phyloP scores from a whole-genome alignment of 2,329 filamentous ascomycete genomes.

The Aplosporella prunicola region DNA sequence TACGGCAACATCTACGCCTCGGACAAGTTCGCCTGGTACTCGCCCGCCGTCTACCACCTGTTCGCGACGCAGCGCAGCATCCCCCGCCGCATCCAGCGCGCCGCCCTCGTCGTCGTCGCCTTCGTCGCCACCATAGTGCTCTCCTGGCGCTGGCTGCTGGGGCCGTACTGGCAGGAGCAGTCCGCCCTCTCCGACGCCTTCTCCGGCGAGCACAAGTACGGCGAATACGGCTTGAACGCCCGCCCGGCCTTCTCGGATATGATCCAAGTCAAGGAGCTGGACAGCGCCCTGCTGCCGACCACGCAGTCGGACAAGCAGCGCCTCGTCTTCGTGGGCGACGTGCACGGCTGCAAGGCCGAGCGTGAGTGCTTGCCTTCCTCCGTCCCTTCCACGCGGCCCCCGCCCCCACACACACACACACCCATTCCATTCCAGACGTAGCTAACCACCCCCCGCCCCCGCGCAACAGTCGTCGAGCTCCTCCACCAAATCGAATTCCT shows the following conservation, averaged over 20 bases:
- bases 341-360: constrained; percentile 74
- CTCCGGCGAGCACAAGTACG: constrained; percentile 16
- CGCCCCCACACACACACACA: neutral
- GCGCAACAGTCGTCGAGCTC: constrained; percentile 43
- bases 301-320: constrained; percentile 38
- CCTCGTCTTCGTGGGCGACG: constrained; percentile 78
- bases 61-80: constrained; percentile 20
- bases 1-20: constrained; percentile 29
- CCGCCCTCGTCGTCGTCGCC: constrained; percentile 24
- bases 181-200: constrained; percentile 27
- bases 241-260: constrained; percentile 41
- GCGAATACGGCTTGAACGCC: constrained; percentile 38
- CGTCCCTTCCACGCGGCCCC: neutral
- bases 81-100: constrained; percentile 27
- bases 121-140: constrained; percentile 22
- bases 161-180: constrained; percentile 27
- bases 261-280: constrained; percentile 41
- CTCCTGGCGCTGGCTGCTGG: constrained; percentile 28
- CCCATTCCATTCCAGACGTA: neutral
- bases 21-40: constrained; percentile 24
- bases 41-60: constrained; percentile 23
- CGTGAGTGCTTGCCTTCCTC: constrained; percentile 33
- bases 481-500: constrained; percentile 59
- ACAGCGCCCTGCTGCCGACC: constrained; percentile 38
- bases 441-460: too few species aligned